Percentiles rank a stretch among this genome's conserved stretches.
Evolutionary conservation across 495 filamentous ascomycete genomes (phyloP).

Genomic region (Neurospora discreta): DNA sequence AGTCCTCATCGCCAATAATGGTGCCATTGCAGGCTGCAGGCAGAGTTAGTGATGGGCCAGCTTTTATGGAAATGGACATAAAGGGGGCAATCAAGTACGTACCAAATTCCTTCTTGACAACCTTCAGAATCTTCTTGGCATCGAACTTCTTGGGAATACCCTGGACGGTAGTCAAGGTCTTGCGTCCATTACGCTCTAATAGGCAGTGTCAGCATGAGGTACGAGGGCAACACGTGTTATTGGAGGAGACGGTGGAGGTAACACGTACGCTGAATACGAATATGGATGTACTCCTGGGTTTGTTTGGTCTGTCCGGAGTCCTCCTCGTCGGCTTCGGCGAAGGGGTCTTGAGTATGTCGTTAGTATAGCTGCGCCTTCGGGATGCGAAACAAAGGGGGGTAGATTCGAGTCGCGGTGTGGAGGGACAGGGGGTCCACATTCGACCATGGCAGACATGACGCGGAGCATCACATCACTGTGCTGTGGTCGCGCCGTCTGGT

Average conservation of each 20-base stretch:
- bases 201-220: neutral
- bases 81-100: slow-evolving; percentile 25
- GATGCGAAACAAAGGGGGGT: neutral
- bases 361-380: slow-evolving; percentile 5
- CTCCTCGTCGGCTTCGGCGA: slow-evolving; percentile 99
- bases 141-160: slow-evolving; percentile 96
- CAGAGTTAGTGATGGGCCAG: slow-evolving; percentile 4
- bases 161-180: slow-evolving; percentile 99
- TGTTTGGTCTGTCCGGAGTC: slow-evolving; percentile 89
- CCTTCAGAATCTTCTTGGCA: slow-evolving; percentile 98
- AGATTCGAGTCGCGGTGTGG: neutral
- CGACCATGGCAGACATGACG: neutral
- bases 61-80: neutral
- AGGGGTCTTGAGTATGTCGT: slow-evolving; percentile 63
- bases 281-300: slow-evolving; percentile 94
- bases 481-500: neutral
- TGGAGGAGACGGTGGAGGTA: neutral
- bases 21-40: slow-evolving; percentile 96
- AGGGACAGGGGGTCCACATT: neutral
- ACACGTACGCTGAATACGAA: slow-evolving; percentile 95
- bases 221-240: slow-evolving; percentile 6
- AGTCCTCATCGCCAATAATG: slow-evolving; percentile 86
- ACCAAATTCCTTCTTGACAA: slow-evolving; percentile 99
- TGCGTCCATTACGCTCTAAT: slow-evolving; percentile 99
- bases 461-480: neutral